Conservation (phyloP, 306 rosid species). For the Cucumis hystrix region DNA sequence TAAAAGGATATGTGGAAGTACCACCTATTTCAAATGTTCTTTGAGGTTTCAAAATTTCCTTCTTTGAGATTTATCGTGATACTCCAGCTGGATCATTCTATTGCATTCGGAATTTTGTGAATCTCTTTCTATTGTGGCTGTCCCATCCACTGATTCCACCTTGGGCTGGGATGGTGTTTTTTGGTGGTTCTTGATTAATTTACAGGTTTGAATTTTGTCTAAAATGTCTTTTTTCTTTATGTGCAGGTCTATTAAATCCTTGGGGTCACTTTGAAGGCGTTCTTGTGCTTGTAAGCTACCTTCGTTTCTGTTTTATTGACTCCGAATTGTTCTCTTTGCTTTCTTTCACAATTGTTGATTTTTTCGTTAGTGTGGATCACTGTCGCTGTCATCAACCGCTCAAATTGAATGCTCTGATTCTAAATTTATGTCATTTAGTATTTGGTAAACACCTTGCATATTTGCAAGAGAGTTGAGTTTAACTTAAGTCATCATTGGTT, state of each 20-base stretch:
- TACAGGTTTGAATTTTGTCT: background rate
- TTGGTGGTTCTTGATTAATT: background rate
- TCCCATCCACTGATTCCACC: too few relatives aligned
- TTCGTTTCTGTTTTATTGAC: background rate
- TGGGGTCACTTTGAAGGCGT: background rate
- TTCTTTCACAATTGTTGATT: background rate
- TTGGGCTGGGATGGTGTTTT: background rate
- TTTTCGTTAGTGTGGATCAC: too few relatives aligned
- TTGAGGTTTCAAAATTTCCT: too few relatives aligned
- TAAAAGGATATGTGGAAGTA: too few relatives aligned
- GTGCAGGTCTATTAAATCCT: background rate
- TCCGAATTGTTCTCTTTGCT: background rate
- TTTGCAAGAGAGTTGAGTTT: background rate
- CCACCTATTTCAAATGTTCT: too few relatives aligned
- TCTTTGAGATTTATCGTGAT: too few relatives aligned
- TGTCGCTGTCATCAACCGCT: background rate
- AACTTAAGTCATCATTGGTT: background rate
- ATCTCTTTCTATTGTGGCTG: too few relatives aligned
- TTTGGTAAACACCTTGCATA: background rate
- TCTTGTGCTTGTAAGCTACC: background rate
- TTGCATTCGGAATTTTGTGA: too few relatives aligned
- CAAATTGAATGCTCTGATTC: background rate
- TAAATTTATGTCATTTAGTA: background rate
- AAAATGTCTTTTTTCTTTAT: background rate
- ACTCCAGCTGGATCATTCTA: too few relatives aligned